phyloP scores from a whole-genome alignment of 1,284 basidiomycete species.

The Coniferiporia sulphurascens region DNA sequence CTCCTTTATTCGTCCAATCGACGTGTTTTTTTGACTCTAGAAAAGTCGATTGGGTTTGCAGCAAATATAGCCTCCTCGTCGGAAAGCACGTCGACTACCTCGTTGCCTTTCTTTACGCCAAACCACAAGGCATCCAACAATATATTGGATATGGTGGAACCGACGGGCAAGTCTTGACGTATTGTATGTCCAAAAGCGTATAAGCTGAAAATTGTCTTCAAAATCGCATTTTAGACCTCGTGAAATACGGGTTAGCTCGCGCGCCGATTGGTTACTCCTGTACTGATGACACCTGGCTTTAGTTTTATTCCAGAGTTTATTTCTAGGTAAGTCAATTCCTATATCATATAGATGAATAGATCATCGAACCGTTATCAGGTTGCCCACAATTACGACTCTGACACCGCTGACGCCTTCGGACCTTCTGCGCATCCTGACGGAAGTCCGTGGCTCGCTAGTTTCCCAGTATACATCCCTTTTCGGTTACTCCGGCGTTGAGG shows the following conservation, averaged over 20 bases:
- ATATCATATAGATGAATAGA: neutral
- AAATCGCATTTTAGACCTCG: slow-evolving; percentile 74
- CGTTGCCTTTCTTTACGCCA: slow-evolving; percentile 69
- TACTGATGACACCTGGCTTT: neutral
- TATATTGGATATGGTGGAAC: slow-evolving; percentile 63
- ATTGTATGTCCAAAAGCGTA: neutral
- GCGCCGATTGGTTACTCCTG: neutral
- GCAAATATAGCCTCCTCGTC: slow-evolving; percentile 53
- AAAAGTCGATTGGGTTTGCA: slow-evolving; percentile 84
- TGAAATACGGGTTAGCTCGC: slow-evolving; percentile 67
- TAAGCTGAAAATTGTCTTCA: neutral
- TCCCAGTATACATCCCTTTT: slow-evolving; percentile 87
- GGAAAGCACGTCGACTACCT: slow-evolving; percentile 29
- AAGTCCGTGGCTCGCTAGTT: slow-evolving; percentile 86
- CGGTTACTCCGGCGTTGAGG: slow-evolving; percentile 74
- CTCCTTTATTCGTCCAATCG: neutral
- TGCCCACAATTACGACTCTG: slow-evolving; percentile 84
- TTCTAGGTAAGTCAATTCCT: slow-evolving; percentile 44
- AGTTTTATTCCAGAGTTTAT: slow-evolving; percentile 95
- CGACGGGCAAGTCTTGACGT: slow-evolving; percentile 40
- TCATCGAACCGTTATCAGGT: slow-evolving; percentile 7
- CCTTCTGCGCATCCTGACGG: slow-evolving; percentile 84
- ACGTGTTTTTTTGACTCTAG: slow-evolving; percentile 7
- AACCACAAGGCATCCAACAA: slow-evolving; percentile 51
- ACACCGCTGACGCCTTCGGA: slow-evolving; percentile 69